These are phyloP conservation scores for Plenodomus biglobosus DNA, from an alignment of 2,329 filamentous ascomycete species.

Conservation along the genomic window DNA sequence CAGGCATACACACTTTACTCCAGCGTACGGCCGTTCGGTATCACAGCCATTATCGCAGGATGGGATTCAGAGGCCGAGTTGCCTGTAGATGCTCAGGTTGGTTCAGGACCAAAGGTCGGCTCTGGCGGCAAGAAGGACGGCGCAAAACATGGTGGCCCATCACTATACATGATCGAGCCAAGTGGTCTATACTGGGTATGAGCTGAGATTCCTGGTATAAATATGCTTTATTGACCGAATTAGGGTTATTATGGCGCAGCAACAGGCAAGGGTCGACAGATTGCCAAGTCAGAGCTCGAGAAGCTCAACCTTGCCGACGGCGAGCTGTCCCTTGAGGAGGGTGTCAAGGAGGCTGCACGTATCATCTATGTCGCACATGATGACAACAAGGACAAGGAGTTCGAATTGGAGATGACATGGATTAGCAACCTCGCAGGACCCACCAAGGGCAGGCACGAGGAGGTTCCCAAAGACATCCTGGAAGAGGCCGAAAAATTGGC, in stretches of 20 bases:
- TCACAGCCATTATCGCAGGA: conserved; percentile 90
- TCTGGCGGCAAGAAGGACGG: conserved; percentile 78
- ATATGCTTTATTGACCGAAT: conserved; percentile 4
- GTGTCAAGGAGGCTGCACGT: conserved; percentile 91
- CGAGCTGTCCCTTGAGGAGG: conserved; percentile 77
- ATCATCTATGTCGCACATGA: conserved; percentile 98
- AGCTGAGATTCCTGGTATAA: not conserved
- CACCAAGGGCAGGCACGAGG: conserved; percentile 88
- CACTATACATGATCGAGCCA: conserved; percentile 98
- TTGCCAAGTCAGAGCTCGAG: conserved; percentile 96
- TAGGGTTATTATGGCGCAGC: conserved; percentile 95
- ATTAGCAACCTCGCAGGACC: conserved; percentile 82
- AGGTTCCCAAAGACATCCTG: conserved; percentile 85
- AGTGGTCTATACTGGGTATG: conserved; percentile 89
- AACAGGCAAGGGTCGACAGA: conserved; percentile 93
- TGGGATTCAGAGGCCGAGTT: conserved; percentile 88
- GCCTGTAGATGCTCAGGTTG: conserved; percentile 88
- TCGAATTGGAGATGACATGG: conserved; percentile 99
- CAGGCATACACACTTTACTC: conserved; percentile 98
- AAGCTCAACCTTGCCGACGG: conserved; percentile 86
- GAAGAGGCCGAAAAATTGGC: conserved; percentile 93
- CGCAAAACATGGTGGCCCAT: conserved; percentile 82
- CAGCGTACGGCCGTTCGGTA: conserved; percentile 92
- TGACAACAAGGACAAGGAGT: conserved; percentile 99
- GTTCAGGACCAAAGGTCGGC: conserved; percentile 73